phyloP scores from a whole-genome alignment of 31 red algal species.

The Bonnemaisonia californica region DNA sequence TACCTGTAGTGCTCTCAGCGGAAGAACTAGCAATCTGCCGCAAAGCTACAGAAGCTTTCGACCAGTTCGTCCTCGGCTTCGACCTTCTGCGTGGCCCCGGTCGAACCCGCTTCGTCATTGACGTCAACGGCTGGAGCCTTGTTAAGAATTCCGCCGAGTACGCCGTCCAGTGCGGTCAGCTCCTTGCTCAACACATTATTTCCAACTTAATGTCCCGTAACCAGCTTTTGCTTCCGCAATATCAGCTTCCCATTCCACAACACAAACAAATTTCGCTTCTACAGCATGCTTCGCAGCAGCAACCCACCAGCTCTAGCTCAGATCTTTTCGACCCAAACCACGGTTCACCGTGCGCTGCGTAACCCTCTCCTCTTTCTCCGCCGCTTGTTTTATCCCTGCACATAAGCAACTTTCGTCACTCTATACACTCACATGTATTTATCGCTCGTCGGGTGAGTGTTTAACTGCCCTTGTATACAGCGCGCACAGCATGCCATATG shows the following conservation, averaged over 20 bases:
- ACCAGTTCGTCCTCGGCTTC: slow-evolving; percentile 93
- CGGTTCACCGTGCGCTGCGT: neutral
- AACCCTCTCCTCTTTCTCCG: neutral
- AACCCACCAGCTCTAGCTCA: neutral
- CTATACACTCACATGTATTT: slow-evolving; percentile 4
- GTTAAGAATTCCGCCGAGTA: slow-evolving; percentile 72
- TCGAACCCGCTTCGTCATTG: slow-evolving; percentile 67
- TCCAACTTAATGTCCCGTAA: neutral
- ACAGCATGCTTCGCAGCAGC: neutral
- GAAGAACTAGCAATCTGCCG: slow-evolving; percentile 53
- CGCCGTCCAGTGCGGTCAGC: slow-evolving; percentile 7
- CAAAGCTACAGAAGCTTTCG: slow-evolving; percentile 59
- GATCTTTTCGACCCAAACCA: neutral
- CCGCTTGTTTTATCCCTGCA: neutral
- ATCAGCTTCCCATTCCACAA: neutral
- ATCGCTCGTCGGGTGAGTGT: neutral
- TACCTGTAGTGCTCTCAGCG: slow-evolving; percentile 44
- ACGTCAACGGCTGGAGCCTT: slow-evolving; percentile 98
- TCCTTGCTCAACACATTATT: slow-evolving; percentile 24
- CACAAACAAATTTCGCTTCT: slow-evolving; percentile 1
- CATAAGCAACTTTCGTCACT: neutral
- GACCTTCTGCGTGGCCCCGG: slow-evolving; percentile 77
- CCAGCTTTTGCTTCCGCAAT: neutral
- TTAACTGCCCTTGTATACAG: too few relatives aligned
- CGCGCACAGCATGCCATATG: too few relatives aligned